Conservation (phyloP, 306 rosid genomes). For the Lablab purpureus region DNA sequence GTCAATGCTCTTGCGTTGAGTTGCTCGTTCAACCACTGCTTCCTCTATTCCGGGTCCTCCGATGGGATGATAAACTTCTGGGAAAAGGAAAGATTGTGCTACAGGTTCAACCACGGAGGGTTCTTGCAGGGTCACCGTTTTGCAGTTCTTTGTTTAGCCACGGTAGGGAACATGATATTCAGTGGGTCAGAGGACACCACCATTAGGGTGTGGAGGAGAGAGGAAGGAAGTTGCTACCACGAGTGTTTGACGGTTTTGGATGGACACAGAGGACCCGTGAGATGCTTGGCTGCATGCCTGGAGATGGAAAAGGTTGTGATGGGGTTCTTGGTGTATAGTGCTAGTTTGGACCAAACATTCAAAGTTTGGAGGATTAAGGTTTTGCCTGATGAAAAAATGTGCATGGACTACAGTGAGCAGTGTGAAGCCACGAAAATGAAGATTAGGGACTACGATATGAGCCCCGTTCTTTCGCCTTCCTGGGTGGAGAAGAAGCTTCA, state of each 20-base stretch:
- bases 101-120: slow-evolving; percentile 78
- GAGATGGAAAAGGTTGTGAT: slow-evolving; percentile 68
- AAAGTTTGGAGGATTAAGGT: slow-evolving; percentile 82
- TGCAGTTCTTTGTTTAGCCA: slow-evolving; percentile 66
- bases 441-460: slow-evolving; percentile 50
- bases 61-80: slow-evolving; percentile 76
- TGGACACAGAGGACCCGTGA: slow-evolving; percentile 86
- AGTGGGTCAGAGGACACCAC: slow-evolving; percentile 88
- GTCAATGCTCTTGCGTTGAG: slow-evolving; percentile 63
- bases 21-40: slow-evolving; percentile 54
- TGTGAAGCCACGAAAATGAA: slow-evolving; percentile 37
- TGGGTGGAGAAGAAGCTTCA: slow-evolving; percentile 77
- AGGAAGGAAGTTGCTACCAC: slow-evolving; percentile 69
- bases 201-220: slow-evolving; percentile 75
- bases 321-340: slow-evolving; percentile 70
- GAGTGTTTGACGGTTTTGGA: slow-evolving; percentile 76
- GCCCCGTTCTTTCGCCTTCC: slow-evolving; percentile 74
- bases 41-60: slow-evolving; percentile 70
- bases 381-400: slow-evolving; percentile 54
- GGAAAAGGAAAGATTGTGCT: slow-evolving; percentile 72
- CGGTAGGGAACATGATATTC: slow-evolving; percentile 69
- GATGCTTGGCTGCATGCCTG: slow-evolving; percentile 70
- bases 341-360: slow-evolving; percentile 74
- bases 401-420: slow-evolving; percentile 39
- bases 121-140: slow-evolving; percentile 75